phyloP scores from a whole-genome alignment of 2,329 filamentous ascomycete species.

The Phialemoniopsis sp. region DNA sequence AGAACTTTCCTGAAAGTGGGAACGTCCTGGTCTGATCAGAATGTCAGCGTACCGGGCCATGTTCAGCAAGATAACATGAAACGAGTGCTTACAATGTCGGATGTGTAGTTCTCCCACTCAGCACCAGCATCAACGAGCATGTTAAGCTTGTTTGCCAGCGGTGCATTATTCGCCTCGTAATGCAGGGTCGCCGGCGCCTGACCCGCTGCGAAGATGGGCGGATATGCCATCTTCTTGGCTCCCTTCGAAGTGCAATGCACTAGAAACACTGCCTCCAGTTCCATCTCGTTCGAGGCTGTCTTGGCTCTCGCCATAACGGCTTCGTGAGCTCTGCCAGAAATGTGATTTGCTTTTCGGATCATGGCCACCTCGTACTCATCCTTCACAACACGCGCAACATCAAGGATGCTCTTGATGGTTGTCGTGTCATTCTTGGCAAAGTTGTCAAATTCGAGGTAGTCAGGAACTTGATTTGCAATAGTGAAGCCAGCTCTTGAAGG shows the following conservation, averaged over 20 bases:
- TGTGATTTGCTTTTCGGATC: slow-evolving; percentile 66
- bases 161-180: slow-evolving; percentile 76
- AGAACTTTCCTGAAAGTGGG: slow-evolving; percentile 71
- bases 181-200: slow-evolving; percentile 80
- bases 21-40: slow-evolving; percentile 72
- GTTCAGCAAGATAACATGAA: no score
- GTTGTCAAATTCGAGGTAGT: slow-evolving; percentile 65
- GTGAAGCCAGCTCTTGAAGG: slow-evolving; percentile 27
- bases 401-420: slow-evolving; percentile 58
- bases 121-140: slow-evolving; percentile 81
- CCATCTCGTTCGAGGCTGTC: slow-evolving; percentile 69
- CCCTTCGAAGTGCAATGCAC: slow-evolving; percentile 71
- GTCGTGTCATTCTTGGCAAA: slow-evolving; percentile 61
- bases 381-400: slow-evolving; percentile 66
- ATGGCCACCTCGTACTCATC: slow-evolving; percentile 71
- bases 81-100: slow-evolving; percentile 41
- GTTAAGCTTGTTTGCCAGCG: slow-evolving; percentile 68
- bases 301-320: slow-evolving; percentile 58
- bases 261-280: slow-evolving; percentile 79
- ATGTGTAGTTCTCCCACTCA: slow-evolving; percentile 70
- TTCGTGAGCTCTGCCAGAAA: slow-evolving; percentile 65
- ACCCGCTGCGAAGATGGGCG: slow-evolving; percentile 79
- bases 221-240: slow-evolving; percentile 80
- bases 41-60: no score
- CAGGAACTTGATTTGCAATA: slow-evolving; percentile 73